Evolutionary conservation across 345 rosid genomes (phyloP), one percentile per base, ranked within the genome.

Genomic region (Brassica carinata): DNA sequence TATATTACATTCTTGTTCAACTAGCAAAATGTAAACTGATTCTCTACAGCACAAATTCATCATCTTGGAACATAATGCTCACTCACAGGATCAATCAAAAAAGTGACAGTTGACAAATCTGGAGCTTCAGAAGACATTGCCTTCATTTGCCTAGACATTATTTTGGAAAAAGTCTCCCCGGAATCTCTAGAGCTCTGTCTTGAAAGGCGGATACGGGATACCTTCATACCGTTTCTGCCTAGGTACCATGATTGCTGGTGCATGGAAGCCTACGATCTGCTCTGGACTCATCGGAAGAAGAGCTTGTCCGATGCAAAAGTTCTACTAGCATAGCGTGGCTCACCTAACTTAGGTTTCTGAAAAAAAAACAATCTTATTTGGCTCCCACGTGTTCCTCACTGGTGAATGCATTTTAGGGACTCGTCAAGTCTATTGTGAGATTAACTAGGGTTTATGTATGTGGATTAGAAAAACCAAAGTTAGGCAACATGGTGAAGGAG

Each of bases 321-420:
- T 78, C 84, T 84, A 71, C 77, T 72, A 72, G 85, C 81, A 85
- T 80, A 83, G 30, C 73, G 86, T 64, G 79, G 73, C 87, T 85
- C 91, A 34, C 89, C 98, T 19, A 87, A 57, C 81, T 89, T 92
- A 71, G 99, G 98, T 78, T 96, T 96, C 76, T 94, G 84, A 77
- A 94, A 93, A 79, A 29, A 29, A 36, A 36, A 94, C 94, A 83
- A 92, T 96, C 83, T 86, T 88, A 33, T 94, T 92, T 30, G 91
- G 92, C 31, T 29, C 31, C 31, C 31, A 29, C 31, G 31, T 29
- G 31, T 29, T 0, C 31, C 31, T 29, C 31, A 29, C 31, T 29
- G 31, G 31, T 29, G 31, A 29, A 29, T 29, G 31, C 31, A 29
- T 29, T 29, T 29, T 29, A 29, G 31, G 31, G 31, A 29, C 0